phyloP scores from a whole-genome alignment of 257 asterid genomes.

The Perilla frutescens region DNA sequence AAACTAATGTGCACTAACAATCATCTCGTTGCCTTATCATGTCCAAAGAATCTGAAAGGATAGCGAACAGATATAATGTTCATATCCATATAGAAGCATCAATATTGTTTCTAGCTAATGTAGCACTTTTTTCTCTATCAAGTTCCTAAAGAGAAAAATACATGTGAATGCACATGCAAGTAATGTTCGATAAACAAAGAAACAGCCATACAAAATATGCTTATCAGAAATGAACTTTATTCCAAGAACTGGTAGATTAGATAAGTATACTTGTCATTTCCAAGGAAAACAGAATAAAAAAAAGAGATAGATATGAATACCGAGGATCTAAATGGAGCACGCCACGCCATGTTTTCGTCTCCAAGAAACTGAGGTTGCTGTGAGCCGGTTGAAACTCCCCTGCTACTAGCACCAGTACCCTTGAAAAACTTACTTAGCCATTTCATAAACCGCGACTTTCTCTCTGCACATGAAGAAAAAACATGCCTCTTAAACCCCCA shows the following conservation, averaged over 20 bases:
- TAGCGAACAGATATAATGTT: not conserved
- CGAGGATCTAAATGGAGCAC: conserved; percentile 71
- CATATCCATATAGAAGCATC: conserved; percentile 1
- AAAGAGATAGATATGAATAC: conserved; percentile 41
- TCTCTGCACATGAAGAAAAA: conserved; percentile 79
- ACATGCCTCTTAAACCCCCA: conserved; percentile 61
- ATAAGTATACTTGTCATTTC: conserved; percentile 25
- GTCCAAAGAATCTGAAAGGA: not conserved
- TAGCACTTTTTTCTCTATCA: conserved; percentile 21
- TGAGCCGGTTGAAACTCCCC: conserved; percentile 46
- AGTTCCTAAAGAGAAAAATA: conserved; percentile 15
- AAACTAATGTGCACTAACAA: not conserved
- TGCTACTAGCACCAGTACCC: conserved; percentile 51
- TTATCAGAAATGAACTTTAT: conserved; percentile 26
- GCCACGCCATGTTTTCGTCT: conserved; percentile 83
- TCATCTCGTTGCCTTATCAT: not conserved
- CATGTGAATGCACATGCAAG: conserved; percentile 44
- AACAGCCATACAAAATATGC: conserved; percentile 26
- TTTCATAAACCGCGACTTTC: conserved; percentile 85
- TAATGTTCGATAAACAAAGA: conserved; percentile 8
- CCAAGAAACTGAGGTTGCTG: conserved; percentile 77
- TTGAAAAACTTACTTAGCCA: conserved; percentile 86
- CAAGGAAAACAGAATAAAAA: conserved; percentile 15
- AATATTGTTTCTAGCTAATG: conserved; percentile 3
- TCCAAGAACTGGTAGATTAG: conserved; percentile 30